Conservation (phyloP, 2,329 filamentous ascomycete genomes). For the Aspergillus calidoustus region DNA sequence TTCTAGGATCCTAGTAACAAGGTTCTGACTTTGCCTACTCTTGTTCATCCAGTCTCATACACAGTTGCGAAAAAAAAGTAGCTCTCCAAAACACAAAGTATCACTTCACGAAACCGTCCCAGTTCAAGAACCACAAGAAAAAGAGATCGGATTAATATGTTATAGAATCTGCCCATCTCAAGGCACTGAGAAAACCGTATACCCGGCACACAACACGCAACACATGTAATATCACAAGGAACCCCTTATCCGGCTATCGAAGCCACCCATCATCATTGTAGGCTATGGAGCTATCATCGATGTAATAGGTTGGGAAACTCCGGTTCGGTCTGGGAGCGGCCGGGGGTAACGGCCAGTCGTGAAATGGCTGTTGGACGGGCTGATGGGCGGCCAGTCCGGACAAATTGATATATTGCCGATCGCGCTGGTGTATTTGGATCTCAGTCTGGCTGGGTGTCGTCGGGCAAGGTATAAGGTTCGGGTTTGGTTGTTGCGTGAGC, state of each 20-base stretch:
- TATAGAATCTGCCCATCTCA: too few relatives aligned
- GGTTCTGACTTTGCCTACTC: too few relatives aligned
- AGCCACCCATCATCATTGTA: not conserved
- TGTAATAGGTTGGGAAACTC: not conserved
- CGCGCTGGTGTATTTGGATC: not conserved
- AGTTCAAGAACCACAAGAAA: too few relatives aligned
- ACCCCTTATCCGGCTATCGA: not conserved
- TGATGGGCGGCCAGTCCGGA: not conserved
- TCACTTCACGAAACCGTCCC: too few relatives aligned
- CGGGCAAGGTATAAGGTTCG: not conserved
- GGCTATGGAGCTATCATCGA: not conserved
- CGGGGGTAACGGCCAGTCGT: not conserved
- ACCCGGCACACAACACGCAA: not conserved
- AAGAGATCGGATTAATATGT: too few relatives aligned
- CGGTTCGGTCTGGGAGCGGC: not conserved
- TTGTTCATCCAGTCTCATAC: too few relatives aligned
- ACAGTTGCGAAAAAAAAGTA: too few relatives aligned
- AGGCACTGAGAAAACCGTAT: not conserved
- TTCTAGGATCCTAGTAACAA: too few relatives aligned
- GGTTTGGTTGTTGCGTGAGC: not conserved
- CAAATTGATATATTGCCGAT: not conserved
- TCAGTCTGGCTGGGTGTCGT: not conserved
- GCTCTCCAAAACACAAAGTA: too few relatives aligned
- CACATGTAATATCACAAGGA: not conserved
- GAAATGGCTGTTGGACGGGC: not conserved